Percentiles rank a stretch among this genome's conserved stretches.
phyloP scores from a whole-genome alignment of 495 filamentous ascomycete genomes.

The Bathelium albidoporum region DNA sequence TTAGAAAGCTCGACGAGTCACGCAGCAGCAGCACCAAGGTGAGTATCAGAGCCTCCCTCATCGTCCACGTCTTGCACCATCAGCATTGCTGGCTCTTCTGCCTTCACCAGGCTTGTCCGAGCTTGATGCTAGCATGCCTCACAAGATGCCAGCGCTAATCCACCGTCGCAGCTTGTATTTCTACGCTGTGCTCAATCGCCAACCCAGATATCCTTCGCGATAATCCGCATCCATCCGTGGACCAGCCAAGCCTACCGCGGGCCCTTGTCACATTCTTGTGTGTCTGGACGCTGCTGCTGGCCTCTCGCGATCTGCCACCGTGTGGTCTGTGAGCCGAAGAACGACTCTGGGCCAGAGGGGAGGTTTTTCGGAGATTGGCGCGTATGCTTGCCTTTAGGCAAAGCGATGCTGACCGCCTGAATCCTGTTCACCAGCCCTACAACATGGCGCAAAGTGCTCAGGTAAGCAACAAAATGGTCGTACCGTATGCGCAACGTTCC shows the following conservation, averaged over 20 bases:
- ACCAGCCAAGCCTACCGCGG: background rate
- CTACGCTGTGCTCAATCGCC: background rate
- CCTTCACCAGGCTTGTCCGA: background rate
- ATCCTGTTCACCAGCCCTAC: background rate
- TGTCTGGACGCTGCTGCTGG: background rate
- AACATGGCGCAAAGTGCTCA: constrained; percentile 4
- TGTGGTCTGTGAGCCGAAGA: background rate
- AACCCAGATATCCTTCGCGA: background rate
- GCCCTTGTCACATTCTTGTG: background rate
- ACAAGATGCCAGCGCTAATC: background rate
- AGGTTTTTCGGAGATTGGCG: background rate
- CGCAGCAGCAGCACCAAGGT: background rate
- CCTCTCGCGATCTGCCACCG: too few species aligned
- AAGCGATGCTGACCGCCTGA: background rate
- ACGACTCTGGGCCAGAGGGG: background rate
- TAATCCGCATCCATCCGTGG: background rate
- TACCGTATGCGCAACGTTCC: background rate
- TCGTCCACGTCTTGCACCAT: background rate
- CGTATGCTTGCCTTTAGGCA: background rate
- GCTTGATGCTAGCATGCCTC: background rate
- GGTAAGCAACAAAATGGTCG: background rate
- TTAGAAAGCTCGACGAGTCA: background rate
- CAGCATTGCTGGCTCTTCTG: background rate
- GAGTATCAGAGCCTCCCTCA: background rate
- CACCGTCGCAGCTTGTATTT: background rate